Base-by-base conservation (phyloP, 805 yeast species). In the Geotrichum ghanense region DNA sequence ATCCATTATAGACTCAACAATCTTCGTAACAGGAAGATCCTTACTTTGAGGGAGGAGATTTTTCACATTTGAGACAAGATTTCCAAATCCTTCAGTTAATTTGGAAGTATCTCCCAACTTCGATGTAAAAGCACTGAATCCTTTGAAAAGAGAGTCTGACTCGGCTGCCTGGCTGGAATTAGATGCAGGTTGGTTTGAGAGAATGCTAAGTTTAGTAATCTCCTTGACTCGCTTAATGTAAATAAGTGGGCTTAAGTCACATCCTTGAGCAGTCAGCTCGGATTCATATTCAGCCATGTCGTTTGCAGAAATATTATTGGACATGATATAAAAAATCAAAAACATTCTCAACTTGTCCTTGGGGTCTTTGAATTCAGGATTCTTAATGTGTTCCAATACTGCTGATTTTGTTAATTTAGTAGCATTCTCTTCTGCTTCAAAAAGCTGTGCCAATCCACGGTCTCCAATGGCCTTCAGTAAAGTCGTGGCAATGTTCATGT, bases 401-500 rank as follows among this genome's bases (percentile, higher is more conserved):
- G 77, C 45, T 62, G 70, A 64, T 74, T 71, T 68, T 76, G 66
- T 56, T 50, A 65, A 66, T 24, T 62, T 56, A 5, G 56, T 73
- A 47, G 79, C 76, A 52, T 79, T 81, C 61, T 90, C 97, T 66
- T 92, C 99, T 50, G 92, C 79, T 66, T 92, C 97, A 63, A 90
- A 92, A 55, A 89, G 83, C 47, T 88, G 79, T 58, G 94, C 98
- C 54, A 92, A 72, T 16, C 81, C 81, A 53, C 90, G 83, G n/a
- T 82, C 79, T 57, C 90, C 92, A 50, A 92, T 71, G 53, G 88
- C 87, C 58, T 81, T 79, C 50, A 92, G 74, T 45, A 92, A 69
- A 17, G 88, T 76, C 7, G 96, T 85, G 51, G 94, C 77, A 22
- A 92, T 89, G 57, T 86, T 88, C 95, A 92, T 90, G 66, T 92